These are phyloP conservation scores for Blastobotrys proliferans DNA, from an alignment of 1,139 yeast genomes.

Conservation along the genomic window DNA sequence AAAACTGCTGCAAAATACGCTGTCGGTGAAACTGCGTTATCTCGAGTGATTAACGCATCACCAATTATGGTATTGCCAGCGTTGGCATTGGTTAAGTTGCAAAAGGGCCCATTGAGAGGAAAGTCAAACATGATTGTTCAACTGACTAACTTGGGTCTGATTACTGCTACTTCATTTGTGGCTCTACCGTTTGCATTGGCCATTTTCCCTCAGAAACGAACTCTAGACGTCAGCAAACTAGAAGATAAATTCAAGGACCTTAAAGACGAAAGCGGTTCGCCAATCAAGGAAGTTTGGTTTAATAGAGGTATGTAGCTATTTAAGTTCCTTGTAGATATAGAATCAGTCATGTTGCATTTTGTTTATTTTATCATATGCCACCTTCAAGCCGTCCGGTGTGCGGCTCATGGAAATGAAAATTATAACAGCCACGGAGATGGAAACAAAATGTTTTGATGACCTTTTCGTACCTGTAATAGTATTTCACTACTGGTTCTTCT, in stretches of 20 bases:
- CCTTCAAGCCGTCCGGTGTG: too few species aligned
- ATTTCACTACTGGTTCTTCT: too few species aligned
- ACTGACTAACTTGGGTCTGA: constrained; percentile 72
- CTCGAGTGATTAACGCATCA: constrained; percentile 92
- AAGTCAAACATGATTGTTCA: constrained; percentile 49
- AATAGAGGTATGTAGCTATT: constrained; percentile 76
- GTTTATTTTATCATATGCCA: too few species aligned
- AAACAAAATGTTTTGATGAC: too few species aligned
- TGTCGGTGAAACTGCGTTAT: constrained; percentile 94
- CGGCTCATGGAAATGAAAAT: too few species aligned
- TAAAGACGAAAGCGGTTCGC: constrained; percentile 60
- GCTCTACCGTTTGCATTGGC: constrained; percentile 94
- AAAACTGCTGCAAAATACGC: constrained; percentile 85
- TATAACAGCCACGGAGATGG: too few species aligned
- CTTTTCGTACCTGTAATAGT: too few species aligned
- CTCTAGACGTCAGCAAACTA: constrained; percentile 51
- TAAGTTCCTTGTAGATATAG: too few species aligned
- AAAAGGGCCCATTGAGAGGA: constrained; percentile 62
- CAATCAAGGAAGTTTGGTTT: constrained; percentile 63
- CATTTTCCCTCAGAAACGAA: constrained; percentile 85
- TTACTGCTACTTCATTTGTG: constrained; percentile 76
- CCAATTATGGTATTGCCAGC: constrained; percentile 98
- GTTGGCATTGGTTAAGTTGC: constrained; percentile 69
- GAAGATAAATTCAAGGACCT: constrained; percentile 61
- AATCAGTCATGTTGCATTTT: too few species aligned